phyloP scores from a whole-genome alignment of 495 filamentous ascomycete genomes.

The Aspergillus sclerotiicarbonarius region DNA sequence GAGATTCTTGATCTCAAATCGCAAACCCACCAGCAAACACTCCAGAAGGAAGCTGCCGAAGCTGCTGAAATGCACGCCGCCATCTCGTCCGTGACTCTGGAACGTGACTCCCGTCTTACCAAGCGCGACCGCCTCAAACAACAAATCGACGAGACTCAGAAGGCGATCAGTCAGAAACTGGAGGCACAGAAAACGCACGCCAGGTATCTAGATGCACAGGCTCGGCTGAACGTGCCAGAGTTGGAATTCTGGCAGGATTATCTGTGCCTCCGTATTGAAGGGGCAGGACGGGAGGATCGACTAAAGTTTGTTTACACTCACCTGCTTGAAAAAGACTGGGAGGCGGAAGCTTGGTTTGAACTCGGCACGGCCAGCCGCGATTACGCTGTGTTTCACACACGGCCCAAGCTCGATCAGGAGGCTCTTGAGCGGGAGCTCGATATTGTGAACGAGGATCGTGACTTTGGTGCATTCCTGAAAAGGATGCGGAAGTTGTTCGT shows the following conservation, averaged over 20 bases:
- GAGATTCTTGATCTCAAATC: constrained; percentile 78
- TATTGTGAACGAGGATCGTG: constrained; percentile 72
- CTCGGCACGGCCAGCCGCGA: constrained; percentile 75
- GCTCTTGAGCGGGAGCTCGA: constrained; percentile 72
- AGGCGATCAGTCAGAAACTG: constrained; percentile 58
- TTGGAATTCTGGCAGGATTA: constrained; percentile 94
- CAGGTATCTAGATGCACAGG: constrained; percentile 71
- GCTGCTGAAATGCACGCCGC: constrained; percentile 81
- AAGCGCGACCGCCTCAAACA: constrained; percentile 70
- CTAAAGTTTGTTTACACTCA: constrained; percentile 92
- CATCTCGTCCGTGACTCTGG: constrained; percentile 69
- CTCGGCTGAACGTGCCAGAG: constrained; percentile 83
- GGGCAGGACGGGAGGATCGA: constrained; percentile 76
- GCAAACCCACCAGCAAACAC: constrained; percentile 71
- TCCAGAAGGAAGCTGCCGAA: constrained; percentile 83
- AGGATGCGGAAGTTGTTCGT: constrained; percentile 88
- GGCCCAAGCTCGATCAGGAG: constrained; percentile 75
- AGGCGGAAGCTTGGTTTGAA: constrained; percentile 90
- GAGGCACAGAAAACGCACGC: constrained; percentile 62
- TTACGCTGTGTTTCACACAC: constrained; percentile 74
- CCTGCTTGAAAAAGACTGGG: constrained; percentile 78
- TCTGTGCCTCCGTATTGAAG: constrained; percentile 85
- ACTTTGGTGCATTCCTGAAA: constrained; percentile 78
- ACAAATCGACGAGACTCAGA: constrained; percentile 78
- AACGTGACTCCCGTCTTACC: constrained; percentile 71